phyloP scores from a whole-genome alignment of 352 stramenopile genomes.

The Pythium rishiriense region DNA sequence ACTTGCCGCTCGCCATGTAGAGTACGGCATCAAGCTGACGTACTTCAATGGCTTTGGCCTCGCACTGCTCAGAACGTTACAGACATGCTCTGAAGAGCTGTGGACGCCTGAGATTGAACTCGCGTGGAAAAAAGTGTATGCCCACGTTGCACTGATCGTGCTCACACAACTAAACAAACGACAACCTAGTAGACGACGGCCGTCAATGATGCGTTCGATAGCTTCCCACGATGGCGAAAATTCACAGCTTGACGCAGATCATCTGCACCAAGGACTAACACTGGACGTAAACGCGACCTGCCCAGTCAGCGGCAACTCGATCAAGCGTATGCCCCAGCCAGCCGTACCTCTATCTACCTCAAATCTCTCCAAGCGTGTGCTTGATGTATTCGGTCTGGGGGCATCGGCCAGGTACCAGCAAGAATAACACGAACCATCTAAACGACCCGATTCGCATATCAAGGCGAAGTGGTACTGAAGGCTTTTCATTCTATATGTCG shows the following conservation, averaged over 20 bases:
- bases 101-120: slow-evolving; percentile 32
- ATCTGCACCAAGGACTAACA: slow-evolving; percentile 14
- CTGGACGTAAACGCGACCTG: slow-evolving; percentile 23
- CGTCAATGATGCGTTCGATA: slow-evolving; percentile 5
- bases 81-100: slow-evolving; percentile 31
- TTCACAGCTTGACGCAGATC: not conserved
- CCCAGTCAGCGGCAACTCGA: slow-evolving; percentile 28
- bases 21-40: slow-evolving; percentile 38
- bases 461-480: too few relatives aligned
- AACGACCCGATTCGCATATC: too few relatives aligned
- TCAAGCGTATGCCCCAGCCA: slow-evolving; percentile 15
- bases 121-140: slow-evolving; percentile 34
- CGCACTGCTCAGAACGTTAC: slow-evolving; percentile 29
- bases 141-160: slow-evolving; percentile 32
- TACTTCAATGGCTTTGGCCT: slow-evolving; percentile 41
- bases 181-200: not conserved
- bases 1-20: slow-evolving; percentile 36
- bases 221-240: not conserved
- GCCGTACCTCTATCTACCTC: too few relatives aligned
- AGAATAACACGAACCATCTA: too few relatives aligned
- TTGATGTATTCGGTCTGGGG: not conserved
- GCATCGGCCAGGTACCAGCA: not conserved
- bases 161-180: slow-evolving; percentile 21
- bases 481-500: too few relatives aligned
- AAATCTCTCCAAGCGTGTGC: slow-evolving; percentile 7